Conservation (phyloP, 345 rosid genomes). For the Hibiscus tridactylites region DNA sequence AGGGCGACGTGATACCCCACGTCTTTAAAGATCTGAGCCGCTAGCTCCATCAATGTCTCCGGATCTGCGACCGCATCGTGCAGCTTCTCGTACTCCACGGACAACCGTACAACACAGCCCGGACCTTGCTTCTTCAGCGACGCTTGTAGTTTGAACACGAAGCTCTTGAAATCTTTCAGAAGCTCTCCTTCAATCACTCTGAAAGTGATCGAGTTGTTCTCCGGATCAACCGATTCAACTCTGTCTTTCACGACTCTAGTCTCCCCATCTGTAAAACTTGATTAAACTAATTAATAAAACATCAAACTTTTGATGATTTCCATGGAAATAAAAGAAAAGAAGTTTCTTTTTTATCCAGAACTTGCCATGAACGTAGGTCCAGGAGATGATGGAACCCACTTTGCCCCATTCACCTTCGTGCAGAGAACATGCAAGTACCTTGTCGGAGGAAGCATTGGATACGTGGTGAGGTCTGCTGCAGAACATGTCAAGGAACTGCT, state of each 20-base stretch:
- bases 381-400: neutral
- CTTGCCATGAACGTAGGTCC: neutral
- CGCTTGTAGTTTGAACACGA: neutral
- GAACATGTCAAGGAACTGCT: no score
- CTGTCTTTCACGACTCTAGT: constrained; percentile 16
- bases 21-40: constrained; percentile 3
- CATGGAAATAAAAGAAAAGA: no score
- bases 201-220: constrained; percentile 18
- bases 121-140: neutral
- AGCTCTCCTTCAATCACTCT: neutral
- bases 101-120: constrained; percentile 17
- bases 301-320: neutral
- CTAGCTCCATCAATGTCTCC: constrained; percentile 6
- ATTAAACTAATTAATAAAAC: neutral
- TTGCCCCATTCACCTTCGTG: no score
- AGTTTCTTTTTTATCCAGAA: no score
- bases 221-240: constrained; percentile 23
- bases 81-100: constrained; percentile 21
- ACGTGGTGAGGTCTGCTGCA: no score
- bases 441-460: no score
- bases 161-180: neutral
- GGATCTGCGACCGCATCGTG: constrained; percentile 11
- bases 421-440: no score
- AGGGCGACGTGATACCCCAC: constrained; percentile 15
- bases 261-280: constrained; percentile 8